A percentile compares a stretch with the other conserved stretches of the same genome.
These are phyloP conservation scores for Epichloe festucae DNA, from an alignment of 2,329 filamentous ascomycete genomes.

Conservation along the genomic window DNA sequence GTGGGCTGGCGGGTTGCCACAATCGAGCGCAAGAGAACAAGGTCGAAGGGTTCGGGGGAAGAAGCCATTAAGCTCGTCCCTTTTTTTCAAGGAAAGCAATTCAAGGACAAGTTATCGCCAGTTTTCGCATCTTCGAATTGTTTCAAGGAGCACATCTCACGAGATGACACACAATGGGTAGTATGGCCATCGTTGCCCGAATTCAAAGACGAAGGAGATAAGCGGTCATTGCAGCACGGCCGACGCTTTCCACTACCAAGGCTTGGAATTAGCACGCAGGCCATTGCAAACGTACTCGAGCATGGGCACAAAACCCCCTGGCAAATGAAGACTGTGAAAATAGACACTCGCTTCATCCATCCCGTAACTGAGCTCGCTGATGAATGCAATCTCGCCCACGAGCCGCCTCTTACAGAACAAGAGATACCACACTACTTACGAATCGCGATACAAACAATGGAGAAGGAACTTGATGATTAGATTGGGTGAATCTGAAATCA, in stretches of 20 bases:
- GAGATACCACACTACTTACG: slow-evolving; percentile 7
- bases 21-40: slow-evolving; percentile 7
- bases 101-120: slow-evolving; percentile 18
- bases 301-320: slow-evolving; percentile 14
- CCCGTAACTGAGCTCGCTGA: background rate
- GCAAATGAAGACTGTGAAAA: slow-evolving; percentile 15
- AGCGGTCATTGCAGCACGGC: slow-evolving; percentile 11
- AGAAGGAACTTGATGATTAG: slow-evolving; percentile 5
- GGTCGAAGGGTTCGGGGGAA: background rate
- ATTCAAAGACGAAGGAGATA: slow-evolving; percentile 24
- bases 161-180: slow-evolving; percentile 8
- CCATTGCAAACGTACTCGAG: slow-evolving; percentile 4
- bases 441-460: slow-evolving; percentile 1
- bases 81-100: slow-evolving; percentile 16
- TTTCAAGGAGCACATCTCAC: slow-evolving; percentile 16
- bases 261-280: slow-evolving; percentile 10
- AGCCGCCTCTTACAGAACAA: slow-evolving; percentile 1
- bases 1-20: slow-evolving; percentile 13
- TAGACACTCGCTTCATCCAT: slow-evolving; percentile 10
- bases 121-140: slow-evolving; percentile 21
- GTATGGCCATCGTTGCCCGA: slow-evolving; percentile 24
- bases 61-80: slow-evolving; percentile 4
- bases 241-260: slow-evolving; percentile 22
- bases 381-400: background rate
- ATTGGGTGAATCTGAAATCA: background rate